A percentile compares a stretch with the other conserved stretches of the same genome.
These are phyloP conservation scores for Capronia coronata DNA, from an alignment of 2,329 filamentous ascomycete genomes.

Conservation along the genomic window DNA sequence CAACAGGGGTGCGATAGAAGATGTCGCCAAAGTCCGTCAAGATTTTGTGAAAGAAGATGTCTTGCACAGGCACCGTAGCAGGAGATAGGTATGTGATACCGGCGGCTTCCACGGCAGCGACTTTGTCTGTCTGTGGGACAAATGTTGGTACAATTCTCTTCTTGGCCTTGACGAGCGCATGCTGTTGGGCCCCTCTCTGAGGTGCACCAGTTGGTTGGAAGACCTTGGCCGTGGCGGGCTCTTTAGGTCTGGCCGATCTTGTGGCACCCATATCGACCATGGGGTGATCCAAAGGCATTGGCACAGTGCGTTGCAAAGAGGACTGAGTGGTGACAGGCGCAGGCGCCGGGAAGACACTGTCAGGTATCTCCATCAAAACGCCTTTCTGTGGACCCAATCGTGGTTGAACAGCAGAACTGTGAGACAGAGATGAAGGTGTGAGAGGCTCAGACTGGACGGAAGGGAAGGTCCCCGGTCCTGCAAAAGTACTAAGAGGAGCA, in stretches of 20 bases:
- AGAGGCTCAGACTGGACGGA: conserved; percentile 4
- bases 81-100: conserved; percentile 35
- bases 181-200: background rate
- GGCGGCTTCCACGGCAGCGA: background rate
- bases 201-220: too few species aligned
- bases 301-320: background rate
- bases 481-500: conserved; percentile 7
- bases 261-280: too few species aligned
- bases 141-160: conserved; percentile 23
- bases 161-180: conserved; percentile 7
- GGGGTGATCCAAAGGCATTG: too few species aligned
- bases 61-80: conserved; percentile 34
- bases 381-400: background rate
- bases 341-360: background rate
- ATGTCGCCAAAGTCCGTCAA: conserved; percentile 29
- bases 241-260: too few species aligned
- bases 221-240: too few species aligned
- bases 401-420: conserved; percentile 1
- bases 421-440: conserved; percentile 7
- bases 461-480: conserved; percentile 9
- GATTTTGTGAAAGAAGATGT: conserved; percentile 40
- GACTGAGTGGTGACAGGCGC: background rate
- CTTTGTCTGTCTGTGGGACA: conserved; percentile 11
- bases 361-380: background rate
- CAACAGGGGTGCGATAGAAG: conserved; percentile 27